Percentiles rank a stretch among this genome's conserved stretches.
phyloP scores from a whole-genome alignment of 2,329 filamentous ascomycete species.

The Apiospora arundinis region DNA sequence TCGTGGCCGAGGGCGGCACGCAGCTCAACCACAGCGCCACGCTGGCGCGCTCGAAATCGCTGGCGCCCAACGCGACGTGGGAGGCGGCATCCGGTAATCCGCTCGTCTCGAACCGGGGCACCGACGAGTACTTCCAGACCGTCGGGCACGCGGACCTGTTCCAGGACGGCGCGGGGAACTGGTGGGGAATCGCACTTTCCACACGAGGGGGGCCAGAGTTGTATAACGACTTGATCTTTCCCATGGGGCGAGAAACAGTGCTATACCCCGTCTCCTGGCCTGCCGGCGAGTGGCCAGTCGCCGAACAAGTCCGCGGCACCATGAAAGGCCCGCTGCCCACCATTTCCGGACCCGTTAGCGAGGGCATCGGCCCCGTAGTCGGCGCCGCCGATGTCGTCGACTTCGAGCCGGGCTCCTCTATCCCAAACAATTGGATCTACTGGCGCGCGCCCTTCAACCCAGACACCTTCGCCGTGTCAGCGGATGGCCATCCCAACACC shows the following conservation, averaged over 20 bases:
- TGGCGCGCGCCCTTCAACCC: slow-evolving; percentile 35
- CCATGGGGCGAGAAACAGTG: slow-evolving; percentile 60
- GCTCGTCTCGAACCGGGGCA: slow-evolving; percentile 42
- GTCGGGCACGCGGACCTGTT: slow-evolving; percentile 43
- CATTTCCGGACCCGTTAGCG: slow-evolving; percentile 2
- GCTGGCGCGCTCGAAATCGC: slow-evolving; percentile 37
- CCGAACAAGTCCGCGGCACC: slow-evolving; percentile 41
- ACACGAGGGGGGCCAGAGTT: slow-evolving; percentile 40
- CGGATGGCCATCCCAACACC: slow-evolving; percentile 27
- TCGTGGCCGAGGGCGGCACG: slow-evolving; percentile 54
- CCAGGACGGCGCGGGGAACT: slow-evolving; percentile 45
- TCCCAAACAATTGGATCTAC: slow-evolving; percentile 34
- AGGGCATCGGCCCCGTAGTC: slow-evolving; percentile 15
- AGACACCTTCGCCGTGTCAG: slow-evolving; percentile 28
- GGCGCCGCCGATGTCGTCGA: slow-evolving; percentile 22
- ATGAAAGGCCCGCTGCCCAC: slow-evolving; percentile 51
- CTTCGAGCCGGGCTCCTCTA: slow-evolving; percentile 22
- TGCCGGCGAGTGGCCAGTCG: slow-evolving; percentile 50
- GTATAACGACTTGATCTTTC: slow-evolving; percentile 41
- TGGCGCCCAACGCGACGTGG: slow-evolving; percentile 43
- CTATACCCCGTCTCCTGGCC: slow-evolving; percentile 48
- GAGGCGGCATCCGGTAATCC: slow-evolving; percentile 40
- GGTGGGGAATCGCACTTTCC: slow-evolving; percentile 53
- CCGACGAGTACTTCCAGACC: slow-evolving; percentile 38
- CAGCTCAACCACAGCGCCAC: slow-evolving; percentile 43